A percentile compares a stretch with the other conserved stretches of the same genome.
Evolutionary conservation across 2,329 filamentous ascomycete genomes (phyloP).

Genomic region (Fusarium kyushuense): DNA sequence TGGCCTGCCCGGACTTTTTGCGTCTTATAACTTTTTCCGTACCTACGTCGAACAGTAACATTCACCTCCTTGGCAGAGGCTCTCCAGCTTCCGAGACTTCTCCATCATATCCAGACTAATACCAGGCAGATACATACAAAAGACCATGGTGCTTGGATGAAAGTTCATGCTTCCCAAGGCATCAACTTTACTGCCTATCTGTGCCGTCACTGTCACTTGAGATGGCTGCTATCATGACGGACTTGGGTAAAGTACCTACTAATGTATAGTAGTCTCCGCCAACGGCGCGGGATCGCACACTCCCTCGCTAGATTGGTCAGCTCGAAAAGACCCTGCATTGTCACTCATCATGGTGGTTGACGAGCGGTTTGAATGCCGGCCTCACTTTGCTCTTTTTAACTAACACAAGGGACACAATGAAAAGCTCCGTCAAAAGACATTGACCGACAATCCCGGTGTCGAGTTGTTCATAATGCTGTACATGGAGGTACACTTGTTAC

Average conservation of each 20-base stretch:
- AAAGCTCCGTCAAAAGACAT: slow-evolving; percentile 1
- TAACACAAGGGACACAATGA: slow-evolving; percentile 8
- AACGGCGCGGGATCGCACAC: not conserved
- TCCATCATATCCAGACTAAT: not conserved
- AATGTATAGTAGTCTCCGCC: slow-evolving; percentile 5
- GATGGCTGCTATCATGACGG: slow-evolving; percentile 3
- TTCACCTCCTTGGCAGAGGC: not conserved
- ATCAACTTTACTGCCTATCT: slow-evolving; percentile 16
- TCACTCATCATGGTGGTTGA: slow-evolving; percentile 28
- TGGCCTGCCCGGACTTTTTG: not conserved
- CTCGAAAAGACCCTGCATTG: slow-evolving; percentile 34
- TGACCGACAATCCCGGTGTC: not conserved
- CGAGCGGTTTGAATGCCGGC: slow-evolving; percentile 37
- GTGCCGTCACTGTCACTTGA: not conserved
- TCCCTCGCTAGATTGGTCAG: slow-evolving; percentile 22
- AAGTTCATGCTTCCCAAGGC: not conserved
- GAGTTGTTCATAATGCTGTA: slow-evolving; percentile 10
- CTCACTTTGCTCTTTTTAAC: slow-evolving; percentile 17
- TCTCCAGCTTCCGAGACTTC: not conserved
- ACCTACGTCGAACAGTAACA: not conserved
- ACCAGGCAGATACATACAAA: not conserved
- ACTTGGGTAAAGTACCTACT: not conserved
- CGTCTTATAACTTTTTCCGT: slow-evolving; percentile 1
- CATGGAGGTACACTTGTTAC: slow-evolving; percentile 10
- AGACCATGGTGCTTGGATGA: not conserved